Percentiles rank a stretch among this genome's conserved stretches.
phyloP scores from a whole-genome alignment of 2,329 filamentous ascomycete genomes.

The Cladophialophora carrionii region DNA sequence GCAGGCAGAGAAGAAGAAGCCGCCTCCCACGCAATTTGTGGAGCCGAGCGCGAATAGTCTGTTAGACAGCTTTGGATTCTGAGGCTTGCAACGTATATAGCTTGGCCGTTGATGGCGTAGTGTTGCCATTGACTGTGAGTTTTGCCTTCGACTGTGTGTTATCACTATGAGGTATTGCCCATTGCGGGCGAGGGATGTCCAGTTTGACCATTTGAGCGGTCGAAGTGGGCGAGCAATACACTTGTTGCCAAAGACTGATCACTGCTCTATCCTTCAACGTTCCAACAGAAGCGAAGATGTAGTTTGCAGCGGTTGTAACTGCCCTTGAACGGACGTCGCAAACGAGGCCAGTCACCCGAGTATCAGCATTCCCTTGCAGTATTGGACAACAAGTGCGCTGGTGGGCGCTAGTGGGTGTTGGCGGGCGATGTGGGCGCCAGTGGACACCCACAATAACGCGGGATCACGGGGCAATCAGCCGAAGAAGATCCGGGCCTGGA shows the following conservation, averaged over 20 bases:
- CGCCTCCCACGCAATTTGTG: conserved; percentile 76
- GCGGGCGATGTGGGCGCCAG: too few species aligned
- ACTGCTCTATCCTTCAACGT: not conserved
- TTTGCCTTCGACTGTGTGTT: not conserved
- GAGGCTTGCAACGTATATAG: conserved; percentile 28
- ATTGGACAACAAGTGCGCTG: too few species aligned
- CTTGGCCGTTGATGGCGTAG: not conserved
- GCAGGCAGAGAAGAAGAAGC: conserved; percentile 48
- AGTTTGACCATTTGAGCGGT: too few species aligned
- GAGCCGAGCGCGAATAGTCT: conserved; percentile 90
- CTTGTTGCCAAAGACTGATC: not conserved
- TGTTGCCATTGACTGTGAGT: not conserved
- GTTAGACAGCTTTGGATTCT: conserved; percentile 93
- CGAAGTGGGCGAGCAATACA: not conserved
- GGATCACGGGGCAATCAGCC: not conserved
- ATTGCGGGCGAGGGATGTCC: not conserved
- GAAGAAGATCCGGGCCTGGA: conserved; percentile 6
- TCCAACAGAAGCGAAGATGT: not conserved
- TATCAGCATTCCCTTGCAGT: too few species aligned
- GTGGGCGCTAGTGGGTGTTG: too few species aligned
- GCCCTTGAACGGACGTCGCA: not conserved
- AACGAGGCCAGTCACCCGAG: not conserved
- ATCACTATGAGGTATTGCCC: not conserved
- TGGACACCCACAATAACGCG: not conserved
- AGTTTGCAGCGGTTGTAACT: not conserved